Base-by-base conservation (phyloP, 495 filamentous ascomycete species). In the Glutinoglossum americanum region DNA sequence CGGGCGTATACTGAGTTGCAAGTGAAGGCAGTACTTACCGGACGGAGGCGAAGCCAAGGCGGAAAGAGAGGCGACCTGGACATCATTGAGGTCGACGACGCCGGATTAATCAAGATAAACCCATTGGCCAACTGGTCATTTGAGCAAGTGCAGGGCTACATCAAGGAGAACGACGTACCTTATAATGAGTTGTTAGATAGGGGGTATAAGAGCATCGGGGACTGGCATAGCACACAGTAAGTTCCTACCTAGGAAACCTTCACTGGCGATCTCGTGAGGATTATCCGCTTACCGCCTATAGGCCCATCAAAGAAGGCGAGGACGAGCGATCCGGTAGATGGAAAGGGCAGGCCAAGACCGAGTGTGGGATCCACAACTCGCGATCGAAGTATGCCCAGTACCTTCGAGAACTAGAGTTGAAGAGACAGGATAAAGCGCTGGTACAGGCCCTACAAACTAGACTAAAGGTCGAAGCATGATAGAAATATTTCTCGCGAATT, bases 321-420 rank as follows among this genome's bases (percentile, higher is more conserved):
- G 92, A 96, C 66, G 92, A 98, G 78, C 80, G 92, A n/a, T 83
- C 93, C 13, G 92, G 92, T 37, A 81, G 92, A 57, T 98, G 92
- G 92, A 94, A 94, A 73, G 92, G 92, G 44, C 81, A 86, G 65
- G 71, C 75, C 54, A 98, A 98, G 81, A 88, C 89, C 1, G 92
- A 98, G 72, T 98, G 92, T 66, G 92, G 92, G 8, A 98, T 98
- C 62, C 92, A 98, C 75, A 97, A 97, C 73, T 89, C 89, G 67
- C 79, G 85, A 63, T 92, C 85, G 61, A 83, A 87, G 65, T 98
- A 96, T 63, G 85, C 88, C 17, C 80, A 87, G 66, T 95, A 80
- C 66, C 69, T 96, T 49, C 74, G 77, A 61, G 77, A 89, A 54
- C 74, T 83, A 68, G 85, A 89, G 62, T 68, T 73, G 58, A 84